Percentiles rank a stretch among this genome's conserved stretches.
Conservation (phyloP, 345 rosid genomes). For the Triadica sebifera region DNA sequence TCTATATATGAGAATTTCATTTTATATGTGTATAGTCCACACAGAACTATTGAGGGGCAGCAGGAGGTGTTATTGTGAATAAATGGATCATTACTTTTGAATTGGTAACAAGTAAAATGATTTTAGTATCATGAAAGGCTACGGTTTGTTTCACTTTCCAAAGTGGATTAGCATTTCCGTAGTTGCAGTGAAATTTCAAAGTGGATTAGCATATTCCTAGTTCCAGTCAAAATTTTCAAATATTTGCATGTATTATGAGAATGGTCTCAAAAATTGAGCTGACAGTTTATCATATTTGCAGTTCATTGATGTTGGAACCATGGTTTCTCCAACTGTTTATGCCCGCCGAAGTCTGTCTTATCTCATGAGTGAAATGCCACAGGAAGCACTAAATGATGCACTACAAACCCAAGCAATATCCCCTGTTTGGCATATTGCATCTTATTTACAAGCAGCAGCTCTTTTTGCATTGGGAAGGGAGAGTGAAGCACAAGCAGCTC, state of each 20-base stretch:
- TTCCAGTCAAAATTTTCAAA: background rate
- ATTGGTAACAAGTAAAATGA: background rate
- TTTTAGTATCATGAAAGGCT: slow-evolving; percentile 1
- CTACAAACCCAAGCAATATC: slow-evolving; percentile 67
- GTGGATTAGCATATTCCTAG: background rate
- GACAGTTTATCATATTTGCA: slow-evolving; percentile 33
- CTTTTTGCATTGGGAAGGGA: slow-evolving; percentile 62
- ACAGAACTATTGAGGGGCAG: background rate
- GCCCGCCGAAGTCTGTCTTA: slow-evolving; percentile 76
- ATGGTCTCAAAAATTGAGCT: slow-evolving; percentile 5
- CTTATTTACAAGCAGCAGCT: slow-evolving; percentile 70
- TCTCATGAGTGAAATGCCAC: slow-evolving; percentile 66
- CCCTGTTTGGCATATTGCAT: slow-evolving; percentile 76
- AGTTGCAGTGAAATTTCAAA: background rate
- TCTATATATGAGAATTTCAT: background rate
- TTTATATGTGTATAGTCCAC: background rate
- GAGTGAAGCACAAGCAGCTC: slow-evolving; percentile 65
- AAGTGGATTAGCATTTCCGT: background rate
- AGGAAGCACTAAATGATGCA: slow-evolving; percentile 75
- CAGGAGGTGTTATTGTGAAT: background rate
- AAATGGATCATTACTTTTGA: background rate
- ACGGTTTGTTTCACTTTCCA: background rate
- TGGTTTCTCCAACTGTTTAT: slow-evolving; percentile 68
- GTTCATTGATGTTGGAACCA: slow-evolving; percentile 70
- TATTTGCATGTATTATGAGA: background rate